These are phyloP conservation scores for Leccinum pachyderme DNA, from an alignment of 1,284 basidiomycete species.

Conservation along the genomic window DNA sequence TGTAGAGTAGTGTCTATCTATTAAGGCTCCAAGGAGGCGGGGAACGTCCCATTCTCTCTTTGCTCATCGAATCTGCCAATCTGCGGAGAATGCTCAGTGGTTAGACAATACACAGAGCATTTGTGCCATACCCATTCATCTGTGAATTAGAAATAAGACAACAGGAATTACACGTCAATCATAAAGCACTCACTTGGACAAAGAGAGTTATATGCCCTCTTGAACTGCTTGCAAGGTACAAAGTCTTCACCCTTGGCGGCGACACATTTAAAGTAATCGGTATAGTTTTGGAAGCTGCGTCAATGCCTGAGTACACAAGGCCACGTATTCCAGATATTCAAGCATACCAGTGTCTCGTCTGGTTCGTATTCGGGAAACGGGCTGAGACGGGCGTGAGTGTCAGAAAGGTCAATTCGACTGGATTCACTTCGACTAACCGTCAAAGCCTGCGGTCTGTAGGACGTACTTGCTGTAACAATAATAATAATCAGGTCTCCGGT, in stretches of 20 bases:
- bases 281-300: conserved; percentile 93
- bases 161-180: conserved; percentile 2
- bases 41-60: conserved; percentile 90
- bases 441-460: conserved; percentile 84
- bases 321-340: neutral
- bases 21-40: conserved; percentile 82
- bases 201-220: conserved; percentile 92
- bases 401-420: conserved; percentile 6
- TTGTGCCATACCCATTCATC: conserved; percentile 77
- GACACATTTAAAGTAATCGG: conserved; percentile 97
- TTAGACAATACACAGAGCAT: neutral
- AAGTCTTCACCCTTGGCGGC: conserved; percentile 98
- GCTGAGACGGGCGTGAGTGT: conserved; percentile 43
- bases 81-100: conserved; percentile 40
- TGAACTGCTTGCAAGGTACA: conserved; percentile 98
- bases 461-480: conserved; percentile 64
- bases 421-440: conserved; percentile 51
- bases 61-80: conserved; percentile 89
- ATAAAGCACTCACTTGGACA: conserved; percentile 86
- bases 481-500: neutral
- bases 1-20: conserved; percentile 13
- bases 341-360: conserved; percentile 88
- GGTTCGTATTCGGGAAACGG: conserved; percentile 95
- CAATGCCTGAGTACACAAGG: conserved; percentile 7
- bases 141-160: conserved; percentile 33